Conservation (phyloP, 495 filamentous ascomycete species). For the Neurospora sp. region DNA sequence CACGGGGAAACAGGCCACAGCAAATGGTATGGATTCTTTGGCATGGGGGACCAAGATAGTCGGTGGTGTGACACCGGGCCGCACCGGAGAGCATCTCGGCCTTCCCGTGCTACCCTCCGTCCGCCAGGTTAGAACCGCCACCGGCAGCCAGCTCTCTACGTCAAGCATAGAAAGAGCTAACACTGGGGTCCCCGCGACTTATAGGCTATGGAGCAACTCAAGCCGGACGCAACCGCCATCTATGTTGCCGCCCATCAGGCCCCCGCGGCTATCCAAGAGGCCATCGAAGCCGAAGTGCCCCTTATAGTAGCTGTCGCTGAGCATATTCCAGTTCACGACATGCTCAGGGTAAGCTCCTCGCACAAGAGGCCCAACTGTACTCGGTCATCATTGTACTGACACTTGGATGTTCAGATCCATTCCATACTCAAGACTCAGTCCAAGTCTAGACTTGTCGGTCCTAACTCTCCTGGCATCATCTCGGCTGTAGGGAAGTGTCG, state of each 20-base stretch:
- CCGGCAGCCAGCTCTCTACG: neutral
- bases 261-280: constrained; percentile 71
- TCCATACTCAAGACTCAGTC: constrained; percentile 73
- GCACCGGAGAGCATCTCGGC: constrained; percentile 68
- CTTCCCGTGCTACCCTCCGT: constrained; percentile 71
- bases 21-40: constrained; percentile 72
- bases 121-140: constrained; percentile 21
- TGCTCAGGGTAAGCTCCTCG: constrained; percentile 52
- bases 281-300: constrained; percentile 80
- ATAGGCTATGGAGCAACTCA: constrained; percentile 63
- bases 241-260: constrained; percentile 78
- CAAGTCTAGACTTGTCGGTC: constrained; percentile 69
- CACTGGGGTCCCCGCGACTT: neutral
- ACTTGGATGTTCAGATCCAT: constrained; percentile 40
- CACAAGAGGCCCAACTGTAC: neutral
- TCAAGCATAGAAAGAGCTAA: neutral
- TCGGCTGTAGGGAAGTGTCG: constrained; percentile 71
- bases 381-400: constrained; percentile 4
- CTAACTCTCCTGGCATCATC: constrained; percentile 84
- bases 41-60: constrained; percentile 84
- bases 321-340: constrained; percentile 81
- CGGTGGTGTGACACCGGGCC: constrained; percentile 73
- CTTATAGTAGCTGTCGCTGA: constrained; percentile 85
- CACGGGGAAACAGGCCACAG: constrained; percentile 67
- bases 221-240: constrained; percentile 76